Conservation (phyloP, 1,284 basidiomycete genomes). For the Pascua guehoae region DNA sequence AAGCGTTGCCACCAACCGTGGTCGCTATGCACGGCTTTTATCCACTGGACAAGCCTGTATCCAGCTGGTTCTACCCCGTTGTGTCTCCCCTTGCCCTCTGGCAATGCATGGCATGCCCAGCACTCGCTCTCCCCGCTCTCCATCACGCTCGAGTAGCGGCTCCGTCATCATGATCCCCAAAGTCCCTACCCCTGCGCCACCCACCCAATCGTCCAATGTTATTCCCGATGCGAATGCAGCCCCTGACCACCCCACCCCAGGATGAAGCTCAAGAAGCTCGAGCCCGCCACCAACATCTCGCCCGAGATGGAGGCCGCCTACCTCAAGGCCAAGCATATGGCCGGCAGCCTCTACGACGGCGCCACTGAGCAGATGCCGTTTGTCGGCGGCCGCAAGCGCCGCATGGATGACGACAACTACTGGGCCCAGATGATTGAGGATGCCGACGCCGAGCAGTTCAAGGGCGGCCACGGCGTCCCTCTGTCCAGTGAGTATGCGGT, state of each 20-base stretch:
- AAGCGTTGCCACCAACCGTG: constrained; percentile 30
- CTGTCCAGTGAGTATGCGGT: constrained; percentile 69
- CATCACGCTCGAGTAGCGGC: too few relatives aligned
- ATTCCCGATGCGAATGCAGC: background rate
- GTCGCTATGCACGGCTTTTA: background rate
- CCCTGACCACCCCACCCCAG: constrained; percentile 46
- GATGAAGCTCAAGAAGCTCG: constrained; percentile 80
- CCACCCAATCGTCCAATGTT: background rate
- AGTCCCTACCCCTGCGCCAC: background rate
- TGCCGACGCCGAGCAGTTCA: constrained; percentile 46
- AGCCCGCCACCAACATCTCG: constrained; percentile 43
- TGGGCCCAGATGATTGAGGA: constrained; percentile 66
- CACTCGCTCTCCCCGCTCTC: too few relatives aligned
- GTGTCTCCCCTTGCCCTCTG: too few relatives aligned
- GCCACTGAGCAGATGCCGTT: constrained; percentile 59
- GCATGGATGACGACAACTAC: constrained; percentile 43
- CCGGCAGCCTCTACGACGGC: constrained; percentile 26
- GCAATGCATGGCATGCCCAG: too few relatives aligned
- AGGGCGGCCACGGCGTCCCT: constrained; percentile 83
- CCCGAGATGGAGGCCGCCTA: constrained; percentile 72
- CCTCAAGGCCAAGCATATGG: constrained; percentile 77
- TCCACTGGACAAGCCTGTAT: too few relatives aligned
- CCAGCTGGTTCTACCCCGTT: too few relatives aligned
- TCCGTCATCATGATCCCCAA: too few relatives aligned
- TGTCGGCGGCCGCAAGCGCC: constrained; percentile 60